Percentiles rank a stretch among this genome's conserved stretches.
Conservation (phyloP, 148 eudicot species). For the Nepenthes gracilis region DNA sequence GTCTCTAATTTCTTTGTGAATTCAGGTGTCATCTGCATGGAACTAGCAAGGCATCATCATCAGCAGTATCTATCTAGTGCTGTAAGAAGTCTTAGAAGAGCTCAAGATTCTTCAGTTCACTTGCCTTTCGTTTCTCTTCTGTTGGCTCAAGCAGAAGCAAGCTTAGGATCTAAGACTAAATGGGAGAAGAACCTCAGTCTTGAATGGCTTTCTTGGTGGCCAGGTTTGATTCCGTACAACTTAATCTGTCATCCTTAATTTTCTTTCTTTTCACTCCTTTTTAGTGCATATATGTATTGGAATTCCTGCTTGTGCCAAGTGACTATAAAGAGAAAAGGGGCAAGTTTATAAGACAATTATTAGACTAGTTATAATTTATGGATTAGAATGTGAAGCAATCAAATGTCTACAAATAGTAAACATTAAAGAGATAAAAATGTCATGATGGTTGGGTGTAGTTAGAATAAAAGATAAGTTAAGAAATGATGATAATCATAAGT, state of each 20-base stretch:
- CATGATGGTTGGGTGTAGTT: too few relatives aligned
- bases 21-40: slow-evolving; percentile 79
- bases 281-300: not conserved
- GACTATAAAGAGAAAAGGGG: too few relatives aligned
- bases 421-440: too few relatives aligned
- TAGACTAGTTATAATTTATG: too few relatives aligned
- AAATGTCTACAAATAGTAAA: too few relatives aligned
- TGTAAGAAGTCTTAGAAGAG: slow-evolving; percentile 60
- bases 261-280: not conserved
- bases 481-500: too few relatives aligned
- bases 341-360: too few relatives aligned
- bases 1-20: slow-evolving; percentile 5
- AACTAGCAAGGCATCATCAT: slow-evolving; percentile 53
- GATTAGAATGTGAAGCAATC: too few relatives aligned
- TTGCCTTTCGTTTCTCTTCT: slow-evolving; percentile 59
- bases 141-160: slow-evolving; percentile 92
- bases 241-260: not conserved
- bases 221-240: slow-evolving; percentile 41
- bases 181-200: slow-evolving; percentile 59
- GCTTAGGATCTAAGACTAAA: slow-evolving; percentile 62
- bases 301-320: not conserved
- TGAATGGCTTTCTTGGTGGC: slow-evolving; percentile 83
- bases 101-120: slow-evolving; percentile 34
- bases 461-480: too few relatives aligned
- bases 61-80: slow-evolving; percentile 51